Percentiles rank a stretch among this genome's conserved stretches.
These are phyloP conservation scores for Capsella rubella DNA, from an alignment of 441 rosid genomes.

Conservation along the genomic window DNA sequence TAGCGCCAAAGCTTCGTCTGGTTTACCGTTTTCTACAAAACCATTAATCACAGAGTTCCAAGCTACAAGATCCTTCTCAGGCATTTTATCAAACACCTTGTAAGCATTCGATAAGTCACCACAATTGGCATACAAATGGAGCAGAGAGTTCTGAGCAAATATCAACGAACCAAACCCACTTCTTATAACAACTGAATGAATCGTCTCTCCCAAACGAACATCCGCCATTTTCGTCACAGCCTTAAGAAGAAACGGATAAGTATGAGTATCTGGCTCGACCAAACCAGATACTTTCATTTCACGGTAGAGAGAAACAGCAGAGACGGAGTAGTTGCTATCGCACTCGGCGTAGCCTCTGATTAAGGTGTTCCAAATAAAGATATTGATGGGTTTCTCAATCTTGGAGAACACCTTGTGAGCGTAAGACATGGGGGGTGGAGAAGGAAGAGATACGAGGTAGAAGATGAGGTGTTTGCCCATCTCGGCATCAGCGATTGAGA, in stretches of 20 bases:
- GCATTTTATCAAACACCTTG: constrained; percentile 73
- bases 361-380: constrained; percentile 78
- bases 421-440: constrained; percentile 60
- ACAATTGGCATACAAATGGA: constrained; percentile 58
- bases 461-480: constrained; percentile 66
- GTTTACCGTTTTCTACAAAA: constrained; percentile 68
- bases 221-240: constrained; percentile 63
- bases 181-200: constrained; percentile 57
- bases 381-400: constrained; percentile 51
- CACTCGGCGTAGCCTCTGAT: constrained; percentile 79
- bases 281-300: constrained; percentile 51
- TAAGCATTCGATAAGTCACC: constrained; percentile 55
- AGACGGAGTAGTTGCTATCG: constrained; percentile 46
- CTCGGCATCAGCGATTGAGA: constrained; percentile 50
- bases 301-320: constrained; percentile 58
- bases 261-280: constrained; percentile 69
- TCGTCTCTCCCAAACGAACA: constrained; percentile 53
- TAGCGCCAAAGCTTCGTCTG: constrained; percentile 63
- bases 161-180: constrained; percentile 68
- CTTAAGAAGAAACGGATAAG: constrained; percentile 81
- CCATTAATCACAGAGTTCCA: constrained; percentile 92
- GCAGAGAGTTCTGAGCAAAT: constrained; percentile 68
- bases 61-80: constrained; percentile 67
- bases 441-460: constrained; percentile 58
- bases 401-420: constrained; percentile 57